Percentiles rank a stretch among this genome's conserved stretches.
Evolutionary conservation across 768 basidiomycete genomes (phyloP).

Genomic region (Phylloporus rhodoxanthus): DNA sequence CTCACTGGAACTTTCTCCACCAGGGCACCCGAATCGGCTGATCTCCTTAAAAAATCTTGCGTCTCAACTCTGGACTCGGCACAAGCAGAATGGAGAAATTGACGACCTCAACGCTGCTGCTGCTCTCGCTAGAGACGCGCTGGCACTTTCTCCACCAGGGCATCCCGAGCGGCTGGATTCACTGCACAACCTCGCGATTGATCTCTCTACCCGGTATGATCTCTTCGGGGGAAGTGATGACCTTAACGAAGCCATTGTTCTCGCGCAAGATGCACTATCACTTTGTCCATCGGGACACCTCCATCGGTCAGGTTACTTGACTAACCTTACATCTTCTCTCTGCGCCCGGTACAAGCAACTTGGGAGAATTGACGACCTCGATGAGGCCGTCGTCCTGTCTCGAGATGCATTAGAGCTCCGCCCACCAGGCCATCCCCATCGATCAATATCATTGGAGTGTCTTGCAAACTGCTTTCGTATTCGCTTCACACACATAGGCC

Average conservation of each 20-base stretch:
- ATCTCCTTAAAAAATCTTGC: not conserved
- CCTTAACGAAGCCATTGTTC: not conserved
- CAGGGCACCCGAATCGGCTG: not conserved
- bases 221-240: not conserved
- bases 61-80: not conserved
- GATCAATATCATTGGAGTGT: not conserved
- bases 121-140: not conserved
- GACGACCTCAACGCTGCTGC: too few relatives aligned
- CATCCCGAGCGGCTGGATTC: not conserved
- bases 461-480: not conserved
- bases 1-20: not conserved
- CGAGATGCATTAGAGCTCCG: not conserved
- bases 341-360: too few relatives aligned
- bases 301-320: not conserved
- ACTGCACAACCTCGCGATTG: not conserved
- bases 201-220: not conserved
- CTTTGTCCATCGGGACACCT: not conserved
- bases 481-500: not conserved
- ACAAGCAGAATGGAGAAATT: not conserved
- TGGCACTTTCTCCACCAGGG: not conserved
- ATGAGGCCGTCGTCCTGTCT: not conserved
- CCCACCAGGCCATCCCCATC: not conserved
- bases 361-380: too few relatives aligned
- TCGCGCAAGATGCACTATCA: not conserved
- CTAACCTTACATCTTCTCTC: not conserved